These are phyloP conservation scores for Aspergillus sojae DNA, from an alignment of 2,329 filamentous ascomycete genomes.

Conservation along the genomic window DNA sequence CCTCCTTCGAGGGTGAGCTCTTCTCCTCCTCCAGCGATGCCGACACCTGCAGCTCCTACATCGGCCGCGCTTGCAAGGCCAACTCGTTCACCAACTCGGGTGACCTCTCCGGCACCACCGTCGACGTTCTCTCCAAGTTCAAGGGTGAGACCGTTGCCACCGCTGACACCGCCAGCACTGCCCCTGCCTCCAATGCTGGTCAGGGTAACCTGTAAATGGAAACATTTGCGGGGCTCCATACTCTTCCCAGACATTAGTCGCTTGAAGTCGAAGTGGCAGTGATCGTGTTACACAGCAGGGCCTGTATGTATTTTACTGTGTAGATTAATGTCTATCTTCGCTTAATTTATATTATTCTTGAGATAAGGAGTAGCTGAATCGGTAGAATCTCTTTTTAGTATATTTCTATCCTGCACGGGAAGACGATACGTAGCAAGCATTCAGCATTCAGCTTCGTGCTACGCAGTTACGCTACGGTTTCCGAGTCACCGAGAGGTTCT, in stretches of 20 bases:
- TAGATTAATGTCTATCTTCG: background rate
- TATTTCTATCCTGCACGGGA: too few species aligned
- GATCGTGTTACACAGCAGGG: background rate
- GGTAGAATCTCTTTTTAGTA: too few species aligned
- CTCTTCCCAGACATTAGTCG: background rate
- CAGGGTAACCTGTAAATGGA: conserved; percentile 47
- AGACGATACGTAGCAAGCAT: too few species aligned
- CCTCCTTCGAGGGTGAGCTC: conserved; percentile 40
- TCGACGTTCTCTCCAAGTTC: conserved; percentile 55
- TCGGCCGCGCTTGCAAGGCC: conserved; percentile 55
- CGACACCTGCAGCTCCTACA: conserved; percentile 45
- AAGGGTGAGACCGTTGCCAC: conserved; percentile 56
- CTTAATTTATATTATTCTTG: background rate
- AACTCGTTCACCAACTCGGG: conserved; percentile 51
- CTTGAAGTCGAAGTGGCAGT: background rate
- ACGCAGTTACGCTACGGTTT: too few species aligned
- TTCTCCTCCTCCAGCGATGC: conserved; percentile 39
- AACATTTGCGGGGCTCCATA: background rate
- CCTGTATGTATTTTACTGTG: background rate
- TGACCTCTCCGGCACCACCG: conserved; percentile 43
- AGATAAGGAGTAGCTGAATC: background rate
- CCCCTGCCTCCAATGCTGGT: conserved; percentile 46
- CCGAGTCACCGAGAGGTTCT: too few species aligned
- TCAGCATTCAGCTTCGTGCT: too few species aligned
- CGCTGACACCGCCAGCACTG: conserved; percentile 39